Evolutionary conservation across 306 rosid genomes (phyloP).

Genomic region (Quercus ilex): DNA sequence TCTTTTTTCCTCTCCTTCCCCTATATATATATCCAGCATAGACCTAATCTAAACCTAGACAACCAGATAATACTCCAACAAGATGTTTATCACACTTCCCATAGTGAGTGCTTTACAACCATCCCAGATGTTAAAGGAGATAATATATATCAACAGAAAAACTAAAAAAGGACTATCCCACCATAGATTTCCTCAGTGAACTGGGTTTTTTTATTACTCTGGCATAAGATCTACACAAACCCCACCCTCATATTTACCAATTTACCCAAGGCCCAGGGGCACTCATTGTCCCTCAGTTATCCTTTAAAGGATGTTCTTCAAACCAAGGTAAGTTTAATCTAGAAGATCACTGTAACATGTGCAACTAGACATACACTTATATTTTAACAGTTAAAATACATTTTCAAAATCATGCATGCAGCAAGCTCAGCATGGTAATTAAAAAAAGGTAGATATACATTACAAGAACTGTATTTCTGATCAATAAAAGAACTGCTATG

Average conservation of each 20-base stretch:
- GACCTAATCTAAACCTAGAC: background rate
- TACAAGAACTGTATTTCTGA: background rate
- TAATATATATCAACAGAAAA: background rate
- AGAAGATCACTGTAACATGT: background rate
- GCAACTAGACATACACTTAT: background rate
- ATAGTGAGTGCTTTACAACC: background rate
- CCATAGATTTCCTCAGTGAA: background rate
- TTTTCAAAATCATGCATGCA: background rate
- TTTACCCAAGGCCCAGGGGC: background rate
- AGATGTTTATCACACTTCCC: background rate
- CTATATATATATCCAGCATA: background rate
- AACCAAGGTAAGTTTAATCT: too few relatives aligned
- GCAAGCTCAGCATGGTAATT: conserved; percentile 1
- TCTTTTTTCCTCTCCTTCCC: background rate
- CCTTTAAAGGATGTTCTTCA: background rate
- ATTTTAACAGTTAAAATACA: background rate
- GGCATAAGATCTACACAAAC: background rate
- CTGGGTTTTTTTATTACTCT: background rate
- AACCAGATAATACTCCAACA: background rate
- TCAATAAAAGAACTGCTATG: conserved; percentile 2
- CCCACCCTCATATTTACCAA: background rate
- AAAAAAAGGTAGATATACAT: conserved; percentile 8
- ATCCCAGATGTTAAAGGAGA: background rate
- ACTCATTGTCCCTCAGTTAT: background rate
- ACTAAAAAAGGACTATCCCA: background rate